Conservation (phyloP, 2,329 filamentous ascomycete species). For the Sporothrix variecibatus region DNA sequence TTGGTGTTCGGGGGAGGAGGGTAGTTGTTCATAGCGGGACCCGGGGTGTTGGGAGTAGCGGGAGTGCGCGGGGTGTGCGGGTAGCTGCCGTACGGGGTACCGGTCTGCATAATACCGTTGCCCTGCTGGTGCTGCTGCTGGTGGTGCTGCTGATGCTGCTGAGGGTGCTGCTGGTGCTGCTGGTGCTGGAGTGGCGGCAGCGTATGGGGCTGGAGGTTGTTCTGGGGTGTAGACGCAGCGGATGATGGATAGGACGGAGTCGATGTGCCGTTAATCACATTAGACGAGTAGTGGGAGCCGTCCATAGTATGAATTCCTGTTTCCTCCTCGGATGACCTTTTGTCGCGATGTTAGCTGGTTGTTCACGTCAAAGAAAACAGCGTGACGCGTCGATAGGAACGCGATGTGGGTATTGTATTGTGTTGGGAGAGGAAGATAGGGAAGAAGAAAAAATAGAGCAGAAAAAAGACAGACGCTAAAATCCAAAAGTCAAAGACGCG, state of each 20-base stretch:
- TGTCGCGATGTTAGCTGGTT: slow-evolving; percentile 10
- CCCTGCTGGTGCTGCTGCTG: slow-evolving; percentile 33
- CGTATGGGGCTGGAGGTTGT: slow-evolving; percentile 35
- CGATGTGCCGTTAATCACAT: slow-evolving; percentile 38
- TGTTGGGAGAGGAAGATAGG: not conserved
- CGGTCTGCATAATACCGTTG: slow-evolving; percentile 52
- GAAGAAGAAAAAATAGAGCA: too few relatives aligned
- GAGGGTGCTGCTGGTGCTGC: slow-evolving; percentile 43
- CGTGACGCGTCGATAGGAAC: slow-evolving; percentile 8
- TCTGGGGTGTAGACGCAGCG: slow-evolving; percentile 35
- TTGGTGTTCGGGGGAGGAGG: slow-evolving; percentile 49
- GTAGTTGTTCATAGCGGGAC: slow-evolving; percentile 57
- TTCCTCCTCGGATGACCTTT: slow-evolving; percentile 23
- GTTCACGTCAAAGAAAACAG: slow-evolving; percentile 1
- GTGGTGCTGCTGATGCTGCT: slow-evolving; percentile 36
- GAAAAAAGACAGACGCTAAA: not conserved
- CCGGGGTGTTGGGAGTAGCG: slow-evolving; percentile 64
- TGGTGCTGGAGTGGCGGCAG: slow-evolving; percentile 42
- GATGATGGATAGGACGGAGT: slow-evolving; percentile 37
- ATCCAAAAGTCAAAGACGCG: not conserved
- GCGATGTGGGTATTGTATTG: not conserved
- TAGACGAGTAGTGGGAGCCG: slow-evolving; percentile 36
- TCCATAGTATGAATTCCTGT: slow-evolving; percentile 36
- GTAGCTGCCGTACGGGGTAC: slow-evolving; percentile 56
- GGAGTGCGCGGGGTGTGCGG: slow-evolving; percentile 64